These are phyloP conservation scores for Adansonia rubrostipa DNA, from an alignment of 441 rosid genomes.

Conservation along the genomic window DNA sequence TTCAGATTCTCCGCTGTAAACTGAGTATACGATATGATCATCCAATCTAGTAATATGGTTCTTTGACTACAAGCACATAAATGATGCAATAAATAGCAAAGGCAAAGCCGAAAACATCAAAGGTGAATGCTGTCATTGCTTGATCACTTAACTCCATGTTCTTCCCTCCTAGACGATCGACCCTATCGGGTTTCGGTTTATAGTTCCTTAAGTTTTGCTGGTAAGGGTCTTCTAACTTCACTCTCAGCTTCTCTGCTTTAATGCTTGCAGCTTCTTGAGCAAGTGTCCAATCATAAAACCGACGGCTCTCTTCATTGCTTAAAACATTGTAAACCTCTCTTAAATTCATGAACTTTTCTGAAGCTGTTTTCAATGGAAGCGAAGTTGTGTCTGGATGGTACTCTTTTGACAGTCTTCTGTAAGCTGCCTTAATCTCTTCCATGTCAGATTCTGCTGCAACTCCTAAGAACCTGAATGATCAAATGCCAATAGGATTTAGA, in stretches of 20 bases:
- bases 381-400: slow-evolving; percentile 97
- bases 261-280: slow-evolving; percentile 86
- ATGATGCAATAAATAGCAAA: slow-evolving; percentile 64
- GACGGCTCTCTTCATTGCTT: slow-evolving; percentile 64
- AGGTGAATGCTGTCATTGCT: slow-evolving; percentile 77
- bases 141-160: slow-evolving; percentile 80
- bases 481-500: not conserved
- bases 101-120: slow-evolving; percentile 56
- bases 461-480: slow-evolving; percentile 67
- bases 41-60: slow-evolving; percentile 50
- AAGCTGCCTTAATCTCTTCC: slow-evolving; percentile 87
- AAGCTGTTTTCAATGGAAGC: slow-evolving; percentile 80
- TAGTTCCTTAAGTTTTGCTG: slow-evolving; percentile 52
- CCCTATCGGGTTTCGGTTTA: slow-evolving; percentile 69
- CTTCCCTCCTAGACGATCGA: slow-evolving; percentile 81
- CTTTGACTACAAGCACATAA: slow-evolving; percentile 64
- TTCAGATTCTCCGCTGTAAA: not conserved
- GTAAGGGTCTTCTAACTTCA: slow-evolving; percentile 73
- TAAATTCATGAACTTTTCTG: slow-evolving; percentile 79
- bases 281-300: slow-evolving; percentile 85
- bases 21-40: not conserved
- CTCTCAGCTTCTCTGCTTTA: slow-evolving; percentile 75
- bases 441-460: slow-evolving; percentile 66
- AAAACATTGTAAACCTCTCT: slow-evolving; percentile 66
- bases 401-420: slow-evolving; percentile 82